Evolutionary conservation across 2,329 filamentous ascomycete genomes (phyloP).

Genomic region (Colletotrichum phormii): DNA sequence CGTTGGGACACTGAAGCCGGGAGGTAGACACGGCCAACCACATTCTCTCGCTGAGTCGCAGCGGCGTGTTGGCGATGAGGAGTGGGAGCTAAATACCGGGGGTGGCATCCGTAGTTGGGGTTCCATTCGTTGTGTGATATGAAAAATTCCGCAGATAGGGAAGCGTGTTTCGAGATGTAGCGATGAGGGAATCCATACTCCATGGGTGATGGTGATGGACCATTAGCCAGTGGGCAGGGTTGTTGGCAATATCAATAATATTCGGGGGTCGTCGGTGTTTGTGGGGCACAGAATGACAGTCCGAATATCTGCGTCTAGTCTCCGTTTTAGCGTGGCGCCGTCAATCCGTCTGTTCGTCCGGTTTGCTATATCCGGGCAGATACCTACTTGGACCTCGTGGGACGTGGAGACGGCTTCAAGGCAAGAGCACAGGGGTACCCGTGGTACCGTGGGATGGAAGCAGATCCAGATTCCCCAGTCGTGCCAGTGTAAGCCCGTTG

Average conservation of each 20-base stretch:
- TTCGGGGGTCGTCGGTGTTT: conserved; percentile 6
- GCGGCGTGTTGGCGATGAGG: not conserved
- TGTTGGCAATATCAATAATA: not conserved
- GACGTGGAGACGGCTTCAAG: not conserved
- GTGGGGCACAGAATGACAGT: not conserved
- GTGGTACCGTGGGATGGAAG: not conserved
- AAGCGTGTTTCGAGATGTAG: not conserved
- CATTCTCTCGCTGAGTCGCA: not conserved
- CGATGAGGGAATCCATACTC: not conserved
- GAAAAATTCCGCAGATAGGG: not conserved
- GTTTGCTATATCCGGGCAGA: not conserved
- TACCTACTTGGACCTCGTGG: not conserved
- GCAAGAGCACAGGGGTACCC: not conserved
- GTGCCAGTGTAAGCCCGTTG: not conserved
- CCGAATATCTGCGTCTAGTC: not conserved
- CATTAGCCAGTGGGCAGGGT: not conserved
- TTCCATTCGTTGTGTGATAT: not conserved
- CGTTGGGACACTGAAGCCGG: conserved; percentile 17
- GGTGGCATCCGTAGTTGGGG: not conserved
- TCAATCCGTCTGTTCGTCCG: conserved; percentile 16
- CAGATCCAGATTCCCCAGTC: too few species aligned
- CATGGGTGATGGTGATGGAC: too few species aligned
- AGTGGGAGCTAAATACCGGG: not conserved
- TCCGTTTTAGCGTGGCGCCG: not conserved
- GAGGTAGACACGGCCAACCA: not conserved